Conservation (phyloP, 306 rosid genomes). For the Comarum palustre region DNA sequence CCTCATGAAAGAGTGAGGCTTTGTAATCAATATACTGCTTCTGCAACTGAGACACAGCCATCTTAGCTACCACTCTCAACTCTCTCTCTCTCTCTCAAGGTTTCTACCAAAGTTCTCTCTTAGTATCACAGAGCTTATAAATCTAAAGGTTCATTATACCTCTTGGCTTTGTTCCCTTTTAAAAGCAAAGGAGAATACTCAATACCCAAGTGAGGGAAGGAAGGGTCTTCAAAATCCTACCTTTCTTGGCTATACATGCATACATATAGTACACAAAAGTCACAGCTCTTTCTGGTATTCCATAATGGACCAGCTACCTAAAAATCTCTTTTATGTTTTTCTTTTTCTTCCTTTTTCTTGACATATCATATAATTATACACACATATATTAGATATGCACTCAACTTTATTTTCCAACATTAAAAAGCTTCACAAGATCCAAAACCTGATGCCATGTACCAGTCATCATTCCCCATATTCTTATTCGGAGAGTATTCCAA, state of each 20-base stretch:
- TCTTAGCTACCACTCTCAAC: conserved; percentile 25
- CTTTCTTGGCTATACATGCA: conserved; percentile 21
- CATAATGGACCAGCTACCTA: conserved; percentile 14
- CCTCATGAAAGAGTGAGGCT: conserved; percentile 67
- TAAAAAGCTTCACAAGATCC: conserved; percentile 36
- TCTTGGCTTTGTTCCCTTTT: conserved; percentile 12
- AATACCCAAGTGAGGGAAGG: neutral
- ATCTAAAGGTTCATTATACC: conserved; percentile 14
- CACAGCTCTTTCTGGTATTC: conserved; percentile 9
- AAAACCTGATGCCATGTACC: conserved; percentile 40
- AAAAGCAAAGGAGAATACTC: neutral
- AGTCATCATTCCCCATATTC: conserved; percentile 29
- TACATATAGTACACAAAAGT: conserved; percentile 9
- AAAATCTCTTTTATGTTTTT: conserved; percentile 14
- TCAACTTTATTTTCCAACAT: neutral
- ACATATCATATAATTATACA: conserved; percentile 17
- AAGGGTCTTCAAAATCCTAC: conserved; percentile 13
- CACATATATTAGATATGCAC: conserved; percentile 20
- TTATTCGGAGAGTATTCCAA: no score
- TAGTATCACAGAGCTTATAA: conserved; percentile 19
- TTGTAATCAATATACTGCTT: conserved; percentile 50
- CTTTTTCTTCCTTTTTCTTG: conserved; percentile 19
- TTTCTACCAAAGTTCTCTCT: neutral
- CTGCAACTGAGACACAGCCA: conserved; percentile 57
- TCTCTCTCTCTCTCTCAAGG: conserved; percentile 34